Base-by-base conservation (phyloP, 1,284 basidiomycete species). In the Ceraceosorus bombacis region DNA sequence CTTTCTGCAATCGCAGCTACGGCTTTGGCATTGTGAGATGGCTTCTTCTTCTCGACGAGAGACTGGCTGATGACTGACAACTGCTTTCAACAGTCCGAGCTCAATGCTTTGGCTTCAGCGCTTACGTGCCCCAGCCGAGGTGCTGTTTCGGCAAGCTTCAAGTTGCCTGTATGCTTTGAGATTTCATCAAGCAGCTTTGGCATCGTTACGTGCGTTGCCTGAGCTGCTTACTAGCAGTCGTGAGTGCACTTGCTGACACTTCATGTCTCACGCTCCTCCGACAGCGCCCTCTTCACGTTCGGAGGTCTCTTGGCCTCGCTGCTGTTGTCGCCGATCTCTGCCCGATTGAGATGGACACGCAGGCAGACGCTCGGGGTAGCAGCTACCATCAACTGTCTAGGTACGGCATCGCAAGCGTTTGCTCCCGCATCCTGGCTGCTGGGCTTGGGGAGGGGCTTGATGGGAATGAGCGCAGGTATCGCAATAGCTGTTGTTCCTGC, bases 201-300 rank as follows among this genome's bases (percentile, higher is more conserved):
- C n/a, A n/a, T 55, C 17, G 40, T 60, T 5, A 65, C 64, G 36
- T 46, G 43, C 43, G 43, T 46, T 10, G 10, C 27, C 27, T 3
- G 27, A 27, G 27, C 27, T 3, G 27, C 27, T 27, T 27, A 27
- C 27, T 27, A 27, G 27, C 27, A 27, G 27, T 27, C 27, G 3
- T 27, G 27, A 27, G 27, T 27, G 27, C 3, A 27, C 3, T 27
- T 71, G 13, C 58, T 62, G 6, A 58, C 69, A 10, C 64, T 59
- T 10, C 66, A 71, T 15, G 54, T 58, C 38, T 64, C 68, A 13
- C 94, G 93, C 80, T 88, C 88, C 13, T 76, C 86, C 41, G 83
- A 92, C 50, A 95, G 91, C 0, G 82, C 90, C 37, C 80, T 88
- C 40, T 93, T 91, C 78, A 93, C 90, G 1, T 71, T 89, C n/a